Percentiles rank a stretch among this genome's conserved stretches.
Evolutionary conservation across 2,329 filamentous ascomycete species (phyloP).

Genomic region (Trichoderma aggressivum): DNA sequence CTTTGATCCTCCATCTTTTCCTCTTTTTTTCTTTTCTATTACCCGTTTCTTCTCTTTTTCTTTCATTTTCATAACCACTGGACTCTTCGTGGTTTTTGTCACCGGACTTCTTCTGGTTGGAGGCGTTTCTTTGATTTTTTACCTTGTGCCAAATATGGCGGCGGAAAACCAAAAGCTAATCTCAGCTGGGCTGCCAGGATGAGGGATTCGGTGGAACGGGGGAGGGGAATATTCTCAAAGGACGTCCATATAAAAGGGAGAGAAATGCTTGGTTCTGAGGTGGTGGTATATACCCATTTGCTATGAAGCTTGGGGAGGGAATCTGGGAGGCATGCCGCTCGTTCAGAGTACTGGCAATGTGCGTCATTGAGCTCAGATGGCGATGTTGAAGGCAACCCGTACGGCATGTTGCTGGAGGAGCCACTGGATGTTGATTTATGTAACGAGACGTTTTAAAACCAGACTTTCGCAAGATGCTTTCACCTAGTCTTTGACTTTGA

Average conservation of each 20-base stretch:
- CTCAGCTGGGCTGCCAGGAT: constrained; percentile 6
- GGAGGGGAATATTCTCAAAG: neutral
- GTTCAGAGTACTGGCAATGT: constrained; percentile 2
- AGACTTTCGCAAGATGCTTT: neutral
- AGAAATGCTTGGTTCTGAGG: constrained; percentile 4
- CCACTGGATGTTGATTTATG: neutral
- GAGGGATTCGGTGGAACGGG: neutral
- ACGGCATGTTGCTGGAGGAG: neutral
- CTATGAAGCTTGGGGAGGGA: constrained; percentile 17
- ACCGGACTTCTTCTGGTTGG: constrained; percentile 1
- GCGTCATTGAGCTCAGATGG: neutral
- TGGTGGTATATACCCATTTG: constrained; percentile 35
- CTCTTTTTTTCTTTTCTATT: constrained; percentile 18
- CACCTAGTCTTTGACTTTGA: neutral
- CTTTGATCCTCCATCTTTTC: constrained; percentile 15
- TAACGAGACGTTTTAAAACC: neutral
- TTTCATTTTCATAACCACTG: neutral
- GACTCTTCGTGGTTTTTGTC: constrained; percentile 5
- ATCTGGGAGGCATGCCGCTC: neutral
- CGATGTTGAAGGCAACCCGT: neutral
- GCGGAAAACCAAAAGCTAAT: constrained; percentile 17
- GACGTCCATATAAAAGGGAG: constrained; percentile 5
- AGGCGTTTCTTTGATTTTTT: constrained; percentile 11
- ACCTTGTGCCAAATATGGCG: neutral
- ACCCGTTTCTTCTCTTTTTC: constrained; percentile 12